Percentiles rank a stretch among this genome's conserved stretches.
phyloP scores from a whole-genome alignment of 176 grass and related monocot species.

The Dendrocalamus sinicus region DNA sequence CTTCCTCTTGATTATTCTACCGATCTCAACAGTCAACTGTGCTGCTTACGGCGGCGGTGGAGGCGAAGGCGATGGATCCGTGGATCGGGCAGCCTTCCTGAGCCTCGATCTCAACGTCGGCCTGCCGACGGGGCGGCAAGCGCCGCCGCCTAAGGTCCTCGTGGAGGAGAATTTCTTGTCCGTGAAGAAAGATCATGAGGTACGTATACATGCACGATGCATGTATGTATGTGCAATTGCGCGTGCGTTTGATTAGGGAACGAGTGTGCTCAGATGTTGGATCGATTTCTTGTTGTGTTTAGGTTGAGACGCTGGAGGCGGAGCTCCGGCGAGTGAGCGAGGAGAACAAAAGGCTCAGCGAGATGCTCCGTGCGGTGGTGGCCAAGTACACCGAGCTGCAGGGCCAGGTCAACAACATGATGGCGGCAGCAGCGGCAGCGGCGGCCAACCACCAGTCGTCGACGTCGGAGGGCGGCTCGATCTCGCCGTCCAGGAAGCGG shows the following conservation, averaged over 20 bases:
- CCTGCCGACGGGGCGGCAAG: constrained; percentile 19
- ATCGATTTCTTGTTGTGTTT: background rate
- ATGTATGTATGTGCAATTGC: background rate
- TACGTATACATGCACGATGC: background rate
- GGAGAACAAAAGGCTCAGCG: constrained; percentile 68
- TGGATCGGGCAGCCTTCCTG: constrained; percentile 62
- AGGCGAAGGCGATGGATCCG: constrained; percentile 41
- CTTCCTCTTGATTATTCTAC: background rate
- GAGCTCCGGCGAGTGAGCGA: constrained; percentile 63
- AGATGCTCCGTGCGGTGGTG: constrained; percentile 57
- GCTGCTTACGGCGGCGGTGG: background rate
- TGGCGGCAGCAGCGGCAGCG: background rate
- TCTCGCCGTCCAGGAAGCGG: constrained; percentile 53
- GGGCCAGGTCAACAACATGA: constrained; percentile 55
- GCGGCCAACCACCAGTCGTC: constrained; percentile 34
- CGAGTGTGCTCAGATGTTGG: background rate
- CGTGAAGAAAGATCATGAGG: constrained; percentile 52
- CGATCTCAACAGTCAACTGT: background rate
- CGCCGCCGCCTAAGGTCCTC: constrained; percentile 6
- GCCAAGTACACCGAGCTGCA: constrained; percentile 60
- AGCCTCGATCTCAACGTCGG: constrained; percentile 68
- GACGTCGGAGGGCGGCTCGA: constrained; percentile 54
- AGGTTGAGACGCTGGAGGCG: constrained; percentile 53
- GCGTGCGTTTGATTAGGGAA: background rate
- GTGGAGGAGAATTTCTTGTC: constrained; percentile 62